Base-by-base conservation (phyloP, 495 filamentous ascomycete species). In the Talaromyces adpressus region DNA sequence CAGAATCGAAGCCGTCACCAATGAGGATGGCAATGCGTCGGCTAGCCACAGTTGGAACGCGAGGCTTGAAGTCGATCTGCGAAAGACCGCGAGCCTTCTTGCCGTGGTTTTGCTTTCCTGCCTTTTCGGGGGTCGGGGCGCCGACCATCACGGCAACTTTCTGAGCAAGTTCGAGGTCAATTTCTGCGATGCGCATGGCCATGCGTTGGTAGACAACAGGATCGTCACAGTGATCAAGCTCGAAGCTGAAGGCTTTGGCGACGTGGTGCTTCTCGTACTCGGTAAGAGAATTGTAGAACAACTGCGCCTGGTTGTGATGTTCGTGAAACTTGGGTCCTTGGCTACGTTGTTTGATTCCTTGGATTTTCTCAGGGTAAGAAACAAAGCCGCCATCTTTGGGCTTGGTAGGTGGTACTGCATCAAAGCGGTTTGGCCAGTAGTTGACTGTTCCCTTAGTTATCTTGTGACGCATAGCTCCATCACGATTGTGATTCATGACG, bases 151-250 rank as follows among this genome's bases (percentile, higher is more conserved):
- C 82, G 0, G 89, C 87, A 8, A 93, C 89, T 3, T 77, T 75
- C 71, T 89, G 80, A 0, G 91, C 89, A 4, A 96, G 86, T 1
- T 78, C 77, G 1, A 92, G 72, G 64, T 91, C 89, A 67, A 94
- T 90, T 7, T 91, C 85, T 3, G 85, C 77, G 4, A 94, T 77
- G 23, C 92, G 87, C 57, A 88, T 70, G 9, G 81, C 79, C 77
- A 94, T 85, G 64, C 88, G 83, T 60, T 85, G 79, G 69, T 93
- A 95, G 22, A 96, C 91, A 25, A 89, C 68, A 0, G 88, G 87
- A 56, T 96, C 91, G 53, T 95, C 91, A 72, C 92, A 96, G 74
- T 96, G 92, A 68, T 92, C 89, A 6, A 96, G 84, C 74, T 96
- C 92, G 71, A 96, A 96, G 4, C 80, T 77, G 51, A 96, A 82